A percentile compares a stretch with the other conserved stretches of the same genome.
phyloP scores from a whole-genome alignment of 495 filamentous ascomycete species.

The Aspergillus mulundensis region DNA sequence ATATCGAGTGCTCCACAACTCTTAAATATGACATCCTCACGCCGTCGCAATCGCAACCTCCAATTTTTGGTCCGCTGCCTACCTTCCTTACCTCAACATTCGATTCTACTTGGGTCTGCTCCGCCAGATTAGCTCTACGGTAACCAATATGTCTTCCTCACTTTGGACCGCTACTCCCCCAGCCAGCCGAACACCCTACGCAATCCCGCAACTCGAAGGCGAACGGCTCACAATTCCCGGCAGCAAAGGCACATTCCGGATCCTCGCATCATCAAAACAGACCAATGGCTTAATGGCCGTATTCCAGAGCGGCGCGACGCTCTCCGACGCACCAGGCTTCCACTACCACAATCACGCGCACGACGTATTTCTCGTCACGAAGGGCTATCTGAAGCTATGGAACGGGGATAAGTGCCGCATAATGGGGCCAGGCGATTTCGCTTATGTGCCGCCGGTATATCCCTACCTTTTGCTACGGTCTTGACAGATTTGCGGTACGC shows the following conservation, averaged over 20 bases:
- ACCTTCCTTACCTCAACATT: not conserved
- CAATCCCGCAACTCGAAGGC: constrained; percentile 39
- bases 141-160: constrained; percentile 20
- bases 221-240: constrained; percentile 45
- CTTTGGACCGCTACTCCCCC: constrained; percentile 19
- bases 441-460: constrained; percentile 44
- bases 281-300: constrained; percentile 44
- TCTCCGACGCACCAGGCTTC: constrained; percentile 42
- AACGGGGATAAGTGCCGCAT: constrained; percentile 42
- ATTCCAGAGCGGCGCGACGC: constrained; percentile 40
- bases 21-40: not conserved
- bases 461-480: not conserved
- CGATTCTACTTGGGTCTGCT: not conserved
- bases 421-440: constrained; percentile 46
- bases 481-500: no score
- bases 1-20: not conserved
- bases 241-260: constrained; percentile 40
- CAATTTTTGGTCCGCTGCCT: not conserved
- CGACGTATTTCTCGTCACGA: constrained; percentile 46
- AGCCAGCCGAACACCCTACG: constrained; percentile 32
- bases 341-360: constrained; percentile 48
- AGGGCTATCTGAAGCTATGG: constrained; percentile 45
- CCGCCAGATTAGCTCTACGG: not conserved
- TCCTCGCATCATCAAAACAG: constrained; percentile 44
- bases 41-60: not conserved